phyloP scores from a whole-genome alignment of 805 yeast genomes.

The Kuraishia hungarica region DNA sequence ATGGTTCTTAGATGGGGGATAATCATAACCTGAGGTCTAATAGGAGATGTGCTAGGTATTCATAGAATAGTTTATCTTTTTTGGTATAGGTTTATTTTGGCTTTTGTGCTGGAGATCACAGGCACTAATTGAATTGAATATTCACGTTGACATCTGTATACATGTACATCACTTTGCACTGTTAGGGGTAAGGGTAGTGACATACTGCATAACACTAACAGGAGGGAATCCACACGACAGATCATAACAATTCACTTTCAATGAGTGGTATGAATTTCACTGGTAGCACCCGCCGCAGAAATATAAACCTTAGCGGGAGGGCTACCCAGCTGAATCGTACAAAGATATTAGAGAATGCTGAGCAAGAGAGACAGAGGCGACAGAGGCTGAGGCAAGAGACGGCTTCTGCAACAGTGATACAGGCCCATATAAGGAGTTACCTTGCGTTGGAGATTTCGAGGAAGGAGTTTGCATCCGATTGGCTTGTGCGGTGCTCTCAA shows the following conservation, averaged over 20 bases:
- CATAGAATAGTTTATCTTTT: too few relatives aligned
- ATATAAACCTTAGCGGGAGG: constrained; percentile 42
- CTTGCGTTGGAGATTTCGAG: constrained; percentile 23
- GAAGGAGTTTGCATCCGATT: constrained; percentile 6
- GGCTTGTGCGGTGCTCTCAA: background rate
- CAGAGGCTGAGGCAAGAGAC: constrained; percentile 43
- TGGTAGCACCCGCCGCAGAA: constrained; percentile 21
- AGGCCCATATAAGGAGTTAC: constrained; percentile 34
- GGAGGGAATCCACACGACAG: too few relatives aligned
- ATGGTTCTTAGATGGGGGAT: too few relatives aligned
- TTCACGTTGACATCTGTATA: too few relatives aligned
- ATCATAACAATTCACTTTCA: background rate
- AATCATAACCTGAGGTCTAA: too few relatives aligned
- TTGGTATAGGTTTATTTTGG: too few relatives aligned
- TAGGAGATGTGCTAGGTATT: too few relatives aligned
- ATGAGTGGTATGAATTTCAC: constrained; percentile 17
- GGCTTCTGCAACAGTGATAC: constrained; percentile 42
- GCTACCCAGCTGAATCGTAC: constrained; percentile 23
- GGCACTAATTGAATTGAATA: too few relatives aligned
- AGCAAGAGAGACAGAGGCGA: constrained; percentile 56
- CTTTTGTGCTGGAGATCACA: too few relatives aligned
- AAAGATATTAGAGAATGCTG: constrained; percentile 52
- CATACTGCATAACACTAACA: too few relatives aligned
- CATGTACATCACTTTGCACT: too few relatives aligned
- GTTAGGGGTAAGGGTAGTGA: too few relatives aligned